A percentile compares a stretch with the other conserved stretches of the same genome.
phyloP scores from a whole-genome alignment of 2,329 filamentous ascomycete genomes.

The Amauroascus verrucosus region DNA sequence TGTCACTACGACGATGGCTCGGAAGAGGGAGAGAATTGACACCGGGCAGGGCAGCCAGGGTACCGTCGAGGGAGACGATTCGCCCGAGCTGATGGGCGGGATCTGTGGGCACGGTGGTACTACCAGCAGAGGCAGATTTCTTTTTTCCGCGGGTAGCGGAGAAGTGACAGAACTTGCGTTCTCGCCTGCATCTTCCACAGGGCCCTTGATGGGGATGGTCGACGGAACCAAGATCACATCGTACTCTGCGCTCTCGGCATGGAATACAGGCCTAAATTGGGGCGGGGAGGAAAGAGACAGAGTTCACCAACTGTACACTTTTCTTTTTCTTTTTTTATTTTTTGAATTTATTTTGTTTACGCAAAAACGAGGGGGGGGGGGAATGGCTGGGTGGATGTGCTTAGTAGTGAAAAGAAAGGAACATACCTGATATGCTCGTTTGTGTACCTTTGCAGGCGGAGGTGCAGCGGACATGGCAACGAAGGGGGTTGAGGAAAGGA shows the following conservation, averaged over 20 bases:
- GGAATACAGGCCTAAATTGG: constrained; percentile 18
- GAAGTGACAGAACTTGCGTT: constrained; percentile 19
- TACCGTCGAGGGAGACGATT: constrained; percentile 1
- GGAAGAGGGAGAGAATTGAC: background rate
- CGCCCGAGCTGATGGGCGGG: constrained; percentile 1
- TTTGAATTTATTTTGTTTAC: background rate
- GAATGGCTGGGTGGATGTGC: background rate
- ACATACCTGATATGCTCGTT: constrained; percentile 20
- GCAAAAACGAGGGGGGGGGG: background rate
- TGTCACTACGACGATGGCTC: background rate
- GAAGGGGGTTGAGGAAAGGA: background rate
- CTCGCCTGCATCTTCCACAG: constrained; percentile 18
- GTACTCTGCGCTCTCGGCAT: constrained; percentile 19
- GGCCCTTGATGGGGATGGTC: constrained; percentile 18
- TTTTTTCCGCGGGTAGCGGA: constrained; percentile 19
- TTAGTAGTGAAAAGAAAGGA: background rate
- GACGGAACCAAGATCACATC: constrained; percentile 19
- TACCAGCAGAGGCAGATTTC: constrained; percentile 9
- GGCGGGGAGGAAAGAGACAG: background rate
- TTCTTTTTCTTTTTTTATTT: background rate
- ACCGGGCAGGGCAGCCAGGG: background rate
- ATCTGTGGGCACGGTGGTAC: background rate
- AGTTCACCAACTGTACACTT: constrained; percentile 8
- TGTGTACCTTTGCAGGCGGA: constrained; percentile 16
- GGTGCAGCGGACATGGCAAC: background rate